Percentiles rank a stretch among this genome's conserved stretches.
Conservation (phyloP, 441 rosid genomes). For the Daphne laureola region DNA sequence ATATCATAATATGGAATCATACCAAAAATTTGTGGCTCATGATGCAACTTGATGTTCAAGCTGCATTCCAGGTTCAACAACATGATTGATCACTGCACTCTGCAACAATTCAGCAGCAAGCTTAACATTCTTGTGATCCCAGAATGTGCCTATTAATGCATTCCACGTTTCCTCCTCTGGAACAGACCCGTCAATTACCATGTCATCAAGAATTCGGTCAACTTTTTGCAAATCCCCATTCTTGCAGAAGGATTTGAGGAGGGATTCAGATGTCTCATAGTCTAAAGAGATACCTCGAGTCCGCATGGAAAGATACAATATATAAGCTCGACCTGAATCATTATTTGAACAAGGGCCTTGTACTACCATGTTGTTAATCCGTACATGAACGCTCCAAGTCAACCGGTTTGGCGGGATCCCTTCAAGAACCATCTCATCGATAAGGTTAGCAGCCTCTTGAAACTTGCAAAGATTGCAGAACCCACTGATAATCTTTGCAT, state of each 20-base stretch:
- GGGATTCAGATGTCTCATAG: conserved; percentile 28
- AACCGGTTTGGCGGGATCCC: conserved; percentile 54
- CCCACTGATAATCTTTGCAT: conserved; percentile 60
- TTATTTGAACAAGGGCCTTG: conserved; percentile 42
- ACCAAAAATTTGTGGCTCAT: conserved; percentile 5
- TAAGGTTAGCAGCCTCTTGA: conserved; percentile 77
- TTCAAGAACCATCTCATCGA: conserved; percentile 79
- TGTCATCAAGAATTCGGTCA: conserved; percentile 49
- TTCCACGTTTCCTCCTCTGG: conserved; percentile 50
- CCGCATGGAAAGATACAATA: conserved; percentile 59
- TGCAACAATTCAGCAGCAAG: conserved; percentile 27
- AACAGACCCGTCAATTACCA: conserved; percentile 57
- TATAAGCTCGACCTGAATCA: conserved; percentile 46
- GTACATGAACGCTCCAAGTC: conserved; percentile 73
- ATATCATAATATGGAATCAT: neutral
- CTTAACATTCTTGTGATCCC: conserved; percentile 28
- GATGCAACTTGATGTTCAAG: conserved; percentile 9
- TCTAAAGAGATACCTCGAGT: conserved; percentile 66
- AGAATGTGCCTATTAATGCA: conserved; percentile 29
- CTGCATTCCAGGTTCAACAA: conserved; percentile 9
- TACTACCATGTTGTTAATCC: conserved; percentile 53
- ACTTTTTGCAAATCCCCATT: conserved; percentile 57
- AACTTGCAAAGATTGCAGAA: conserved; percentile 51
- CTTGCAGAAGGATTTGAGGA: conserved; percentile 43
- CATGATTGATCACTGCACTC: conserved; percentile 12